Conservation (phyloP, 306 rosid genomes). For the Abrus pulchellus region DNA sequence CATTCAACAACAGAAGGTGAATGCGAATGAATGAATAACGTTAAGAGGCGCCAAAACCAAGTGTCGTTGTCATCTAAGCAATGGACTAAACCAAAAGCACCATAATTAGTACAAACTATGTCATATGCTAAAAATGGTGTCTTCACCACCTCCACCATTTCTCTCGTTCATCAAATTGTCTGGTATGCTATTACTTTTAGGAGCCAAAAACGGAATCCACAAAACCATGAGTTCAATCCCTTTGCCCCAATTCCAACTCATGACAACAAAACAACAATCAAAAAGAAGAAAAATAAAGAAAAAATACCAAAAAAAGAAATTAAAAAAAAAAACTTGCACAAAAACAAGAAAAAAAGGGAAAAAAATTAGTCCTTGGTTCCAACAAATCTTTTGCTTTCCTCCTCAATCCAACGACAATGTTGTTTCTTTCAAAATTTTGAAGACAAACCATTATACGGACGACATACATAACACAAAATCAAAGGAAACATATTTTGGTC, state of each 20-base stretch:
- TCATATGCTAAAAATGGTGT: constrained; percentile 55
- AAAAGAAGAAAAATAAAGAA: not conserved
- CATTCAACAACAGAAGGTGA: too few species aligned
- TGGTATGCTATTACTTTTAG: constrained; percentile 68
- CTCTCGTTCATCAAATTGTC: constrained; percentile 63
- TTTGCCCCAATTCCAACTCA: constrained; percentile 59
- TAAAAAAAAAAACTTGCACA: constrained; percentile 14
- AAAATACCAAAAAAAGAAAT: not conserved
- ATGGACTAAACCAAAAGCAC: constrained; percentile 30
- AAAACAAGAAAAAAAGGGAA: constrained; percentile 48
- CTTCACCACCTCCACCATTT: constrained; percentile 35
- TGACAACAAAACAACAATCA: constrained; percentile 37
- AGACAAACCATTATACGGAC: constrained; percentile 43
- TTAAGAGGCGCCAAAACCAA: not conserved
- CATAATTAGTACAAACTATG: constrained; percentile 46
- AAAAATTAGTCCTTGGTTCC: constrained; percentile 50
- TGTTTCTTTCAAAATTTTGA: constrained; percentile 52
- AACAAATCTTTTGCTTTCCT: constrained; percentile 60
- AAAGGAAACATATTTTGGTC: constrained; percentile 21
- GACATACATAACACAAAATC: constrained; percentile 44
- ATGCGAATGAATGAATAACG: too few species aligned
- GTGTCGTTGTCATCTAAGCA: constrained; percentile 25
- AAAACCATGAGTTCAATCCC: constrained; percentile 54
- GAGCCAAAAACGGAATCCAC: constrained; percentile 71
- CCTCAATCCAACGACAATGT: constrained; percentile 57